Evolutionary conservation across 176 grass and related monocot species (phyloP).

Genomic region (Cenchrus purpureus): DNA sequence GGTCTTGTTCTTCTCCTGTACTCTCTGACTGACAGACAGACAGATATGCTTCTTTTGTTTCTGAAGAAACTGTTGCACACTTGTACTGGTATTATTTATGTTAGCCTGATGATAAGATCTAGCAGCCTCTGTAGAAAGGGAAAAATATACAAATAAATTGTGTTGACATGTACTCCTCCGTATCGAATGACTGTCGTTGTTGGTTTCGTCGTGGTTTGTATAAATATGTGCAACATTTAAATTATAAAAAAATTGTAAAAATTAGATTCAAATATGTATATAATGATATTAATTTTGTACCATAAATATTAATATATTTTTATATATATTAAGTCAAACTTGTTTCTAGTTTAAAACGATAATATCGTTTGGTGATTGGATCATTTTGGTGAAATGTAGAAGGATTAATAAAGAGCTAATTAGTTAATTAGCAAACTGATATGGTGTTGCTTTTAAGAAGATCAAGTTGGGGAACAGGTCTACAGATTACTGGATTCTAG

Average conservation of each 20-base stretch:
- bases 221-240: no score
- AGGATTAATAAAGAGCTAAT: slow-evolving; percentile 18
- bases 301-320: no score
- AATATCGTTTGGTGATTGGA: not conserved
- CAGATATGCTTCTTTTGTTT: slow-evolving; percentile 24
- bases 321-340: no score
- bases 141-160: not conserved
- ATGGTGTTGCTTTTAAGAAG: slow-evolving; percentile 44
- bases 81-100: not conserved
- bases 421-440: not conserved
- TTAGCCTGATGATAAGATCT: slow-evolving; percentile 8
- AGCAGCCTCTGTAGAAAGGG: not conserved
- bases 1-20: not conserved
- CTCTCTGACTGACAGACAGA: not conserved
- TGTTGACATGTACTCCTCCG: not conserved
- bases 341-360: no score
- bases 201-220: no score
- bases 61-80: slow-evolving; percentile 4
- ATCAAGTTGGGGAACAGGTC: slow-evolving; percentile 37
- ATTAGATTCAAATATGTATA: no score
- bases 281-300: no score
- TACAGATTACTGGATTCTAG: slow-evolving; percentile 28
- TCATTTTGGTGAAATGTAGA: slow-evolving; percentile 2
- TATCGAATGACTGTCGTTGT: no score
- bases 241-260: no score